Percentiles rank a stretch among this genome's conserved stretches.
These are phyloP conservation scores for Fraxinus albicans DNA, from an alignment of 305 asterid species.

Conservation along the genomic window DNA sequence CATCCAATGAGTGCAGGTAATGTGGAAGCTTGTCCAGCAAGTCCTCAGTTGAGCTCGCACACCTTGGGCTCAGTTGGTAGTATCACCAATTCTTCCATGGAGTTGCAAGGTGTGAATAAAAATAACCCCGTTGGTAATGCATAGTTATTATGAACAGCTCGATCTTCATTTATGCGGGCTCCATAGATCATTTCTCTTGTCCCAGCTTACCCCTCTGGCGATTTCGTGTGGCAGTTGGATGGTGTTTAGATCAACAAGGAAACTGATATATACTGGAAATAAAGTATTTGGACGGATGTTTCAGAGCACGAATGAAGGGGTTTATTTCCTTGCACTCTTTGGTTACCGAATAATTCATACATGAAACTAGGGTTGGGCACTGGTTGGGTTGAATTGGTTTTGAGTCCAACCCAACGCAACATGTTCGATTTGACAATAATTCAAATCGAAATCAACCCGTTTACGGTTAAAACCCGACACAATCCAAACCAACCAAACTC, in stretches of 20 bases:
- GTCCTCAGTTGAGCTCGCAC: conserved; percentile 96
- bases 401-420: too few relatives aligned
- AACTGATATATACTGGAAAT: conserved; percentile 10
- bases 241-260: not conserved
- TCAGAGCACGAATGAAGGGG: not conserved
- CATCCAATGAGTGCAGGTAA: conserved; percentile 64
- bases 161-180: conserved; percentile 1
- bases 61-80: conserved; percentile 88
- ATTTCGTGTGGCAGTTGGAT: not conserved
- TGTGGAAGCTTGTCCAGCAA: conserved; percentile 87
- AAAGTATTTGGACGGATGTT: not conserved
- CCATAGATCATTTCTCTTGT: not conserved
- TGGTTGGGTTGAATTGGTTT: too few relatives aligned
- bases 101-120: conserved; percentile 81
- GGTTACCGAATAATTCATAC: conserved; percentile 10
- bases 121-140: conserved; percentile 57
- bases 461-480: too few relatives aligned
- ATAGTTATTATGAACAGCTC: conserved; percentile 16
- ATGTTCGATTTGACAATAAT: too few relatives aligned
- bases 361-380: too few relatives aligned
- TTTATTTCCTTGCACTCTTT: not conserved
- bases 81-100: conserved; percentile 83
- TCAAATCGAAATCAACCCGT: too few relatives aligned
- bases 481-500: too few relatives aligned
- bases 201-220: not conserved